Base-by-base conservation (phyloP, 1,284 basidiomycete genomes). In the Cutaneotrichosporon cyanovorans region DNA sequence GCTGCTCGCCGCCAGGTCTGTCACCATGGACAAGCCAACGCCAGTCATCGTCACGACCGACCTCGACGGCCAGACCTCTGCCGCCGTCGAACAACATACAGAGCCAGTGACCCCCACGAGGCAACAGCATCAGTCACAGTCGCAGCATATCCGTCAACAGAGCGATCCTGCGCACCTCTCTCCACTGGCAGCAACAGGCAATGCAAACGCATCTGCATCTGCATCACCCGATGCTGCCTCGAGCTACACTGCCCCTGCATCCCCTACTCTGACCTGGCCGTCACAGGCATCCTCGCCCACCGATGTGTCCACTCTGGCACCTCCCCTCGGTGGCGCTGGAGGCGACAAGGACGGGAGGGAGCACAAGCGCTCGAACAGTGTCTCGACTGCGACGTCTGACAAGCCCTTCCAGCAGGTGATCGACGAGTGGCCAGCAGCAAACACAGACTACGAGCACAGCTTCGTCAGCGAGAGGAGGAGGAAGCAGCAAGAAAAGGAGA, bases 41-140 rank as follows among this genome's bases (percentile, higher is more conserved):
- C 63, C 60, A 9, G 40, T 58, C 33, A 66, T 66, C 53, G 57
- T 66, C 45, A 66, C 64, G 5, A 66, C 64, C 37, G 64, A 66
- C 48, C 55, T 61, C 14, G 59, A 60, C 41, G 51, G 52, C 0
- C 46, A 28, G 25, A 28, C 25, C 7, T 7, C 25, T 28, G 25
- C 7, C 12, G 25, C 25, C 12, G 25, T n/a, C n/a, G n/a, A n/a
- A n/a, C n/a, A n/a, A n/a, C n/a, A n/a, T n/a, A n/a, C n/a, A n/a
- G n/a, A n/a, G n/a, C n/a, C n/a, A n/a, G n/a, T n/a, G n/a, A n/a
- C n/a, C n/a, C n/a, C 25, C 12, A 7, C 25, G 12, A 12, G 12
- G 25, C 16, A 50, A 47, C 20, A 50, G 50, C 21, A 39, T 39
- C 18, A 43, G 42, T 14, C 51, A 50, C 25, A 40, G 44, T 11